Percentiles rank a stretch among this genome's conserved stretches.
These are phyloP conservation scores for Coemansia sp. DNA, from an alignment of 192 early-diverging fungal species.

Conservation along the genomic window DNA sequence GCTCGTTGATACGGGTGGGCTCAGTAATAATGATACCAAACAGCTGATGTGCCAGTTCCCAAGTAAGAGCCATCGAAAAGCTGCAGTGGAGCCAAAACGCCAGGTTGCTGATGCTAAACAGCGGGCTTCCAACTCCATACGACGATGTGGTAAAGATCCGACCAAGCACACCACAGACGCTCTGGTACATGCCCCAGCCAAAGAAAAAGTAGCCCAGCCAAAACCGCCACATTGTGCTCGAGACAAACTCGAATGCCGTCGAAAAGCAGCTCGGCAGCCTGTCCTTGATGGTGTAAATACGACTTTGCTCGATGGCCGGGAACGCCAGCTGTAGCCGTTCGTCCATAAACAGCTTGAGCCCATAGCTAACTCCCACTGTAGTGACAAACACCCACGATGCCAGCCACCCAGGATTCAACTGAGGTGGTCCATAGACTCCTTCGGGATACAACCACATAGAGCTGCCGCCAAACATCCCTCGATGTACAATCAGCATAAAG, in stretches of 20 bases:
- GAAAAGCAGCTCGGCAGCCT: constrained; percentile 38
- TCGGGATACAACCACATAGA: constrained; percentile 50
- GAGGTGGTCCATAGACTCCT: constrained; percentile 44
- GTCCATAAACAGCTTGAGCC: constrained; percentile 19
- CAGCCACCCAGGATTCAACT: constrained; percentile 49
- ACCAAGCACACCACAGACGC: constrained; percentile 28
- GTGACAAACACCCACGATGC: constrained; percentile 31
- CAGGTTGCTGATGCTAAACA: constrained; percentile 29
- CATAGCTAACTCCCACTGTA: constrained; percentile 26
- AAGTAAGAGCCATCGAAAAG: constrained; percentile 27
- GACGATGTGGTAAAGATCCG: constrained; percentile 37
- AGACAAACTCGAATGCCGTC: constrained; percentile 27
- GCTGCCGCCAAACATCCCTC: constrained; percentile 30
- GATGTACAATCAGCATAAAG: constrained; percentile 28
- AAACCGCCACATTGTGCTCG: constrained; percentile 24
- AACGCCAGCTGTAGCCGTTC: constrained; percentile 52
- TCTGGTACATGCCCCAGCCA: constrained; percentile 45
- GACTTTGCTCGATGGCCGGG: constrained; percentile 45
- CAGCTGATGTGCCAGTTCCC: constrained; percentile 53
- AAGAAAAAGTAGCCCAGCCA: constrained; percentile 44
- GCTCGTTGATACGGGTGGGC: constrained; percentile 47
- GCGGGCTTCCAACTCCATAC: constrained; percentile 42
- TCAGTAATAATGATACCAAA: constrained; percentile 47
- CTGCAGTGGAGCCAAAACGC: constrained; percentile 41
- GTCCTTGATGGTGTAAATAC: constrained; percentile 42